Evolutionary conservation across 2,329 filamentous ascomycete genomes (phyloP).

Genomic region (Hymenoscyphus scutula): DNA sequence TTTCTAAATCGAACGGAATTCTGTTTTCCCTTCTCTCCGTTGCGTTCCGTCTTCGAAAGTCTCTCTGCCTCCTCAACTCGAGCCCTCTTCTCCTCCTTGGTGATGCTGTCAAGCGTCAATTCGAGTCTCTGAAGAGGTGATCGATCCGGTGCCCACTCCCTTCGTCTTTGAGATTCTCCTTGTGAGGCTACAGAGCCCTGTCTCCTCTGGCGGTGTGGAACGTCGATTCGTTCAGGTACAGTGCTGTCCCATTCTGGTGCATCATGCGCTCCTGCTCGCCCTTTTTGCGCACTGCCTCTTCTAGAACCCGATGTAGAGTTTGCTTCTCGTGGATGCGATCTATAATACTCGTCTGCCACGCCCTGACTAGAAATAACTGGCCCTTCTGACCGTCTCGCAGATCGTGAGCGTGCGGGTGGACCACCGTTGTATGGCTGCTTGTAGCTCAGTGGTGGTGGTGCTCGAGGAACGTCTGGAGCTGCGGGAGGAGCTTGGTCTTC

Average conservation of each 20-base stretch:
- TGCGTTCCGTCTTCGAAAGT: slow-evolving; percentile 45
- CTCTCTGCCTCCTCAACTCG: slow-evolving; percentile 80
- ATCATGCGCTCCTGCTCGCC: slow-evolving; percentile 16
- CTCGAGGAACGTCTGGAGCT: slow-evolving; percentile 60
- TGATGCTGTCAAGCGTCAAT: slow-evolving; percentile 85
- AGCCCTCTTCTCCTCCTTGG: slow-evolving; percentile 91
- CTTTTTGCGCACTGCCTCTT: slow-evolving; percentile 23
- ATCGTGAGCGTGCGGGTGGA: slow-evolving; percentile 31
- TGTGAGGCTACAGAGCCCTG: slow-evolving; percentile 38
- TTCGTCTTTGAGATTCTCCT: slow-evolving; percentile 40
- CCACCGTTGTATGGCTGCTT: slow-evolving; percentile 45
- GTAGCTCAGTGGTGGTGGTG: slow-evolving; percentile 55
- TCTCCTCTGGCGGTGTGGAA: slow-evolving; percentile 29
- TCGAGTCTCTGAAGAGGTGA: slow-evolving; percentile 94
- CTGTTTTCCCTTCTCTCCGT: slow-evolving; percentile 28
- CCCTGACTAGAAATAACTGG: slow-evolving; percentile 24
- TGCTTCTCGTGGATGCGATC: slow-evolving; percentile 18
- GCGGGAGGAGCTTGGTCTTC: slow-evolving; percentile 44
- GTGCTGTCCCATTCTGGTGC: slow-evolving; percentile 17
- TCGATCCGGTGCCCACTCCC: slow-evolving; percentile 72
- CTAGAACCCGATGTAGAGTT: slow-evolving; percentile 11
- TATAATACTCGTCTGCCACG: slow-evolving; percentile 27
- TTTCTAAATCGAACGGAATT: slow-evolving; percentile 36
- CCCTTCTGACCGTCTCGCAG: slow-evolving; percentile 35
- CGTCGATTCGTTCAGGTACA: slow-evolving; percentile 22